phyloP scores from a whole-genome alignment of 2,329 filamentous ascomycete genomes.

The Podosphaera fusca region DNA sequence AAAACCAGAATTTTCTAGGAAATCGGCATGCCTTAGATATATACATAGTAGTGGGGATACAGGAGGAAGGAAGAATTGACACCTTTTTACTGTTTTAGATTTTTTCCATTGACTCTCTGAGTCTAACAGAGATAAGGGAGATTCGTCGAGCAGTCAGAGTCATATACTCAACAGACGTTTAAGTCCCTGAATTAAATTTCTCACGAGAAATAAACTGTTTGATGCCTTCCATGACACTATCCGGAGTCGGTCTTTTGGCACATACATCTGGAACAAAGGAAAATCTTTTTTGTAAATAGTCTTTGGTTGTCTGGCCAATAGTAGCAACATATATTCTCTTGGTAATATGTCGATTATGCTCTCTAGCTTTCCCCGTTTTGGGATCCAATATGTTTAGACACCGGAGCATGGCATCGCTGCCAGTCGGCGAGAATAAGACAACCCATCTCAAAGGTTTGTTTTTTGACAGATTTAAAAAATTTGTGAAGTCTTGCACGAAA shows the following conservation, averaged over 20 bases:
- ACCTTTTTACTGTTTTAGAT: too few relatives aligned
- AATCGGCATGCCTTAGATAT: too few relatives aligned
- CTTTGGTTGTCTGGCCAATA: slow-evolving; percentile 79
- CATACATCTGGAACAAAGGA: slow-evolving; percentile 54
- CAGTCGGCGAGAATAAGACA: slow-evolving; percentile 49
- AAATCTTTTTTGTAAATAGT: slow-evolving; percentile 43
- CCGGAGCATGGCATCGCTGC: slow-evolving; percentile 35
- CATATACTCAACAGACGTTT: neutral
- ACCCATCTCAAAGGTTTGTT: slow-evolving; percentile 35
- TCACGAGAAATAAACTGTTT: slow-evolving; percentile 6
- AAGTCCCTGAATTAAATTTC: slow-evolving; percentile 5
- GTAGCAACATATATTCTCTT: slow-evolving; percentile 48
- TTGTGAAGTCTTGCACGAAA: slow-evolving; percentile 45
- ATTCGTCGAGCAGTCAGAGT: neutral
- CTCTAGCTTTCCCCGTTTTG: slow-evolving; percentile 19
- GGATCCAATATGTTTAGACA: slow-evolving; percentile 28
- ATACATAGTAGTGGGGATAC: too few relatives aligned
- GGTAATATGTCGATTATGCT: slow-evolving; percentile 13
- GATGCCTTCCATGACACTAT: slow-evolving; percentile 54
- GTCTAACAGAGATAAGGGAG: too few relatives aligned
- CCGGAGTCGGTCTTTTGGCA: slow-evolving; percentile 57
- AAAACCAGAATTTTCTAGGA: too few relatives aligned
- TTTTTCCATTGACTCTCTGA: too few relatives aligned
- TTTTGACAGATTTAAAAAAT: slow-evolving; percentile 24
- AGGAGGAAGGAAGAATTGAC: too few relatives aligned